Conservation (phyloP, 1,284 basidiomycete genomes). For the Fomitopsis betulina region DNA sequence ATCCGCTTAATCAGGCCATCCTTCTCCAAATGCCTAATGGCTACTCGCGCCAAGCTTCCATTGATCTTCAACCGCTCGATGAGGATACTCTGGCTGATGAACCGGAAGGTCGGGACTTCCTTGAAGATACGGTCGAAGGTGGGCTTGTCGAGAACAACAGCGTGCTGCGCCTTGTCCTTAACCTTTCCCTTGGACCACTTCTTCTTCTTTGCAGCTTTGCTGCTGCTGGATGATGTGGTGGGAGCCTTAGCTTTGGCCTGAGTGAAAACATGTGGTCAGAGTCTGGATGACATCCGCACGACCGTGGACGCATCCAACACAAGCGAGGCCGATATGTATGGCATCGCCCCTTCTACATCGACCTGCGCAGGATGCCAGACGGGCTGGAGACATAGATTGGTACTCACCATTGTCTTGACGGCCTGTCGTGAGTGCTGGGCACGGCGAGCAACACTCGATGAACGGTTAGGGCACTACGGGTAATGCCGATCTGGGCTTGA, state of each 20-base stretch:
- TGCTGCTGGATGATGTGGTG: conserved; percentile 62
- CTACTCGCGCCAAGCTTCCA: conserved; percentile 90
- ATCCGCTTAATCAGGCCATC: conserved; percentile 96
- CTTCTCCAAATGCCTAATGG: conserved; percentile 92
- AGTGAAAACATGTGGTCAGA: not conserved
- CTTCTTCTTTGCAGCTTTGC: conserved; percentile 96
- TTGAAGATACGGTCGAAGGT: conserved; percentile 96
- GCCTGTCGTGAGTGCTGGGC: conserved; percentile 23
- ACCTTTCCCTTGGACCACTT: conserved; percentile 99
- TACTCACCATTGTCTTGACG: conserved; percentile 31
- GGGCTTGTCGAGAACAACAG: conserved; percentile 89
- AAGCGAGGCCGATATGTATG: not conserved
- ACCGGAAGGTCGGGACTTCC: conserved; percentile 99
- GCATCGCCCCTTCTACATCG: conserved; percentile 5
- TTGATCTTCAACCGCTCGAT: conserved; percentile 98
- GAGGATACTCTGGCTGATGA: conserved; percentile 96
- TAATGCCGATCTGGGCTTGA: conserved; percentile 9
- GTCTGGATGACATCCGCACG: conserved; percentile 22
- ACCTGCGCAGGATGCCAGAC: not conserved
- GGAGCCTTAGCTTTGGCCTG: conserved; percentile 81
- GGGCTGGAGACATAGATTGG: not conserved
- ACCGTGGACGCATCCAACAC: conserved; percentile 19
- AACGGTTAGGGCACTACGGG: conserved; percentile 1
- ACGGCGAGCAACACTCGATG: not conserved
- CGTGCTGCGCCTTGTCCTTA: conserved; percentile 98